Percentiles rank a stretch among this genome's conserved stretches.
These are phyloP conservation scores for Neofusicoccum umdonicola DNA, from an alignment of 2,329 filamentous ascomycete species.

Conservation along the genomic window DNA sequence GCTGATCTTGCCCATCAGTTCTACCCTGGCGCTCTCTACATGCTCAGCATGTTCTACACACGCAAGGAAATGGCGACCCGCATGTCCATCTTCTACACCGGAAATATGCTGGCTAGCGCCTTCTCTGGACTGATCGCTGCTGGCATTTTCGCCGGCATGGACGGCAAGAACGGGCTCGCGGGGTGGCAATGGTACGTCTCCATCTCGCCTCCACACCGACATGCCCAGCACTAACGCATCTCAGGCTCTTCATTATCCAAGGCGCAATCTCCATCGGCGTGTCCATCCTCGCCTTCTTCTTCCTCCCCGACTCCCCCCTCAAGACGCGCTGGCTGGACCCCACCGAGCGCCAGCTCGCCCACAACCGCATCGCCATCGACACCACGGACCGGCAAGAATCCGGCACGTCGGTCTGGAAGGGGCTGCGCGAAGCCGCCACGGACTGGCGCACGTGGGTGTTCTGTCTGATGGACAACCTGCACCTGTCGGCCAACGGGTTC, in stretches of 20 bases:
- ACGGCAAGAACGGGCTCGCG: constrained; percentile 20
- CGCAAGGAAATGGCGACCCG: constrained; percentile 52
- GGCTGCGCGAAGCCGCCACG: not conserved
- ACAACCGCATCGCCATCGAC: constrained; percentile 45
- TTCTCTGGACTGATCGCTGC: constrained; percentile 56
- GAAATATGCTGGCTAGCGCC: constrained; percentile 49
- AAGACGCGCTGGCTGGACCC: constrained; percentile 47
- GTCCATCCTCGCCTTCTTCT: constrained; percentile 18
- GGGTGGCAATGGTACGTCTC: not conserved
- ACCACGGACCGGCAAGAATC: constrained; percentile 46
- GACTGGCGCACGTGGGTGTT: constrained; percentile 9
- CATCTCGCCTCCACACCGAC: not conserved
- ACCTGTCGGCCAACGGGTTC: constrained; percentile 21
- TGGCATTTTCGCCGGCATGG: constrained; percentile 40
- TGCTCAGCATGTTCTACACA: constrained; percentile 54
- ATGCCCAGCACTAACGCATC: too few species aligned
- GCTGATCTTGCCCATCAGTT: not conserved
- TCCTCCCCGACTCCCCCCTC: constrained; percentile 35
- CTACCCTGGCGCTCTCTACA: constrained; percentile 47
- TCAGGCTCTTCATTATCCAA: constrained; percentile 11
- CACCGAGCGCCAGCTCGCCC: constrained; percentile 45
- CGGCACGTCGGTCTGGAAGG: not conserved
- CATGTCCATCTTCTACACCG: constrained; percentile 53
- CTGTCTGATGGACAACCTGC: constrained; percentile 15
- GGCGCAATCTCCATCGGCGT: constrained; percentile 26